Evolutionary conservation across 2,329 filamentous ascomycete species (phyloP), one percentile per base, ranked within the genome.

Genomic region (Aureobasidium sp.): DNA sequence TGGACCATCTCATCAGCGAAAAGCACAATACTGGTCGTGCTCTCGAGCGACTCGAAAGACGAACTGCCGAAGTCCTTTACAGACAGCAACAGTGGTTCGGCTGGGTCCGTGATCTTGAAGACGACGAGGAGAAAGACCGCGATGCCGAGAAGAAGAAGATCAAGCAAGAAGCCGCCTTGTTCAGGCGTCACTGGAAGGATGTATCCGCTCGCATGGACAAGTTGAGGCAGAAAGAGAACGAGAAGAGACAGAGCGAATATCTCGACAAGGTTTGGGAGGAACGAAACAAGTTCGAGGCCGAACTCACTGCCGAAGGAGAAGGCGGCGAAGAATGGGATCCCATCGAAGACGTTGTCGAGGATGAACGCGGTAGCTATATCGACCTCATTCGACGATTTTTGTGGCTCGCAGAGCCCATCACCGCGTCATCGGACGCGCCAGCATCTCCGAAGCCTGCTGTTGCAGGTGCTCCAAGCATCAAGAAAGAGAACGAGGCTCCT

Each of bases 81-180:
- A 69, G 75, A 62, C 73, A 77, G 63, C 74, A 79, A 67, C 76
- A 79, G 63, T 81, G 79, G 79, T 80, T 60, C n/a, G 46, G 44
- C 27, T 60, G 57, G 57, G 57, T 60, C 36, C 57, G 57, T 10
- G 75, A 65, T 69, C 71, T n/a, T 81, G 79, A 81, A 66, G 72
- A 77, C 17, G 72, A 76, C 32, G 78, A 81, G 68, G 79, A 81
- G 59, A 68, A 69, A 27, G 72, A 68, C 5, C 75, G 77, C 32
- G 78, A 81, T 48, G 79, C 76, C 48, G 80, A 81, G 67, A 76
- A 76, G 50, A 78, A 77, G 69, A 81, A 80, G 65, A 71, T 80
- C 57, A 80, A 80, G 66, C 71, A 75, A 39, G 79, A 82, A 66
- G 76, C 78, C 3, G 73, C 76, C 17, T 68, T 82, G 66, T 80